Base-by-base conservation (phyloP, 495 filamentous ascomycete species). In the Xylaria nigripes region DNA sequence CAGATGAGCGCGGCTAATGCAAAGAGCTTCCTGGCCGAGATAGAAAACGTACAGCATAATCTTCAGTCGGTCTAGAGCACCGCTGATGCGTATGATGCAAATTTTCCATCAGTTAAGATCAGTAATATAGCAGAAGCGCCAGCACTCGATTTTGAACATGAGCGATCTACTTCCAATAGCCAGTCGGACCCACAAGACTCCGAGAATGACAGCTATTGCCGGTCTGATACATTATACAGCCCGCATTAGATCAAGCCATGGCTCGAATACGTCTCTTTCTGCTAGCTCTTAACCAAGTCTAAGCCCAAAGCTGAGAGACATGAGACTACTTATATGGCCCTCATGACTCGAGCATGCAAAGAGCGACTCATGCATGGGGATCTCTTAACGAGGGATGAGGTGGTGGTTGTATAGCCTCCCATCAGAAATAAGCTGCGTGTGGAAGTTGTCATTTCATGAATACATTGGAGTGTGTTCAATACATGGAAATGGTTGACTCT, bases 1-100 rank as follows among this genome's bases (percentile, higher is more conserved):
- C 50, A 77, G 74, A 64, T 77, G 71, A 75, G 62, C 45, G 64
- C 70, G 29, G 68, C 69, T 0, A 76, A 70, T 57, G 72, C 74
- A 5, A 74, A 68, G 42, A 64, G 51, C 44, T 76, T 77, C 36
- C 60, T 66, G 13, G 57, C 67, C 2, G 67, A 71, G 21, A 63
- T 74, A 32, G 66, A 70, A 19, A 67, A 68, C 46, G 55, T 76
- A 6, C 68, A 76, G 62, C 68, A 58, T 45, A 61, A 64, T 48
- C 66, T 76, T 49, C 61, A 64, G 59, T 59, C 55, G 48, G 61
- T 55, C 24, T 64, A 67, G 61, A 21, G 55, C 8, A 18, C 64
- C 50, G 38, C 50, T 55, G 55, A 18, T 29, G 12, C 40, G 10
- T 21, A 16, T 48, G 48, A 29, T 46, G 24, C 23, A 23, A 45